These are phyloP conservation scores for Mycena chlorophos DNA, from an alignment of 768 basidiomycete species.

Conservation along the genomic window DNA sequence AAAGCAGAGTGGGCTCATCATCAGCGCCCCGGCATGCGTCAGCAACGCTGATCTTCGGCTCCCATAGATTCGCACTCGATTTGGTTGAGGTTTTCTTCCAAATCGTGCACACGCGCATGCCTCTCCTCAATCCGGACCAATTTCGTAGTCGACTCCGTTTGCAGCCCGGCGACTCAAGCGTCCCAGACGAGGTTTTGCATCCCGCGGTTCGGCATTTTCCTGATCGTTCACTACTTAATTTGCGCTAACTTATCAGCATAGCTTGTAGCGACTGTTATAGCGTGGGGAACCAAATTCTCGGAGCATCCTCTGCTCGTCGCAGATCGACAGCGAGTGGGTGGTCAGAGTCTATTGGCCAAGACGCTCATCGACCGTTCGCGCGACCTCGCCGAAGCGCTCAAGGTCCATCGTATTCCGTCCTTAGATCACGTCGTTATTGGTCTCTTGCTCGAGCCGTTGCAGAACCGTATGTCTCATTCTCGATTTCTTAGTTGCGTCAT, in stretches of 20 bases:
- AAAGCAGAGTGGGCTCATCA: constrained; percentile 75
- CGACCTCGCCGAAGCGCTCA: constrained; percentile 83
- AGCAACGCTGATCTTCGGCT: constrained; percentile 19
- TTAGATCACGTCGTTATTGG: constrained; percentile 82
- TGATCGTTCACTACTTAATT: not conserved
- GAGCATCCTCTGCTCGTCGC: constrained; percentile 83
- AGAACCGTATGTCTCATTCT: constrained; percentile 70
- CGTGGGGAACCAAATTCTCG: constrained; percentile 92
- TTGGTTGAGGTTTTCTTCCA: constrained; percentile 95
- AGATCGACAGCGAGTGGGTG: constrained; percentile 69
- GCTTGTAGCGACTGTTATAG: constrained; percentile 84
- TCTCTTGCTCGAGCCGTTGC: constrained; percentile 78
- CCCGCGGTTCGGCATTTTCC: constrained; percentile 40
- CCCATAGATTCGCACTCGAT: constrained; percentile 80
- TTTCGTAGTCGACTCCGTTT: constrained; percentile 73
- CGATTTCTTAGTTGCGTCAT: not conserved
- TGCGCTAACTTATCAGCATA: not conserved
- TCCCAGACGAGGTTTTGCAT: constrained; percentile 47
- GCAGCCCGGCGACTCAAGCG: constrained; percentile 20
- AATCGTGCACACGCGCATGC: constrained; percentile 84
- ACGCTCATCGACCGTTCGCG: constrained; percentile 77
- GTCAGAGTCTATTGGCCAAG: constrained; percentile 77
- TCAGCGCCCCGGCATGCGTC: constrained; percentile 19
- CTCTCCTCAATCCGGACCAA: constrained; percentile 80
- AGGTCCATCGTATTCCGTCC: constrained; percentile 79